Conservation (phyloP, 139 green algal genomes). For the Microglena sp. region DNA sequence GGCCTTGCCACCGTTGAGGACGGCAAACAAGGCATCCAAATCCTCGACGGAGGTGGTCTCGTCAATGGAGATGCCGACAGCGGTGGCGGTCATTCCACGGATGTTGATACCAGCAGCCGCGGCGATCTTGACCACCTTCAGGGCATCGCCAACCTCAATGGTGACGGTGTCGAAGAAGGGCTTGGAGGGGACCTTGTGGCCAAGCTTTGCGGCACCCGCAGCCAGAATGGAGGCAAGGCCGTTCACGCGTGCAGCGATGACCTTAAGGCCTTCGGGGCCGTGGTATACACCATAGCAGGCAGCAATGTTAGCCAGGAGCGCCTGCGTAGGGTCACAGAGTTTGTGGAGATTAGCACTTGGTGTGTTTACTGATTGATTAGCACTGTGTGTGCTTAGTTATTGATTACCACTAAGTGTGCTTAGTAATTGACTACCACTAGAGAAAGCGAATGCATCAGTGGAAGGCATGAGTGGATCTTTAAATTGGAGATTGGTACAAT, state of each 20-base stretch:
- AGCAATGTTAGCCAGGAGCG: conserved; percentile 97
- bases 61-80: conserved; percentile 77
- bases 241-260: conserved; percentile 80
- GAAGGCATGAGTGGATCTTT: too few relatives aligned
- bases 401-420: too few relatives aligned
- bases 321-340: conserved; percentile 37
- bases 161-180: conserved; percentile 96
- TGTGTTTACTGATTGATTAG: too few relatives aligned
- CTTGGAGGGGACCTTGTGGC: conserved; percentile 30
- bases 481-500: too few relatives aligned
- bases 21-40: conserved; percentile 74
- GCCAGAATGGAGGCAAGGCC: conserved; percentile 80
- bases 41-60: conserved; percentile 87
- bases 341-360: too few relatives aligned
- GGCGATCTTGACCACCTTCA: conserved; percentile 30
- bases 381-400: too few relatives aligned
- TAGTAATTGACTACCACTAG: too few relatives aligned
- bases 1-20: conserved; percentile 52
- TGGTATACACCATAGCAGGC: conserved; percentile 97
- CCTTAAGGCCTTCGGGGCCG: conserved; percentile 84
- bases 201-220: conserved; percentile 68
- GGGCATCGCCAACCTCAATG: conserved; percentile 39
- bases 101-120: conserved; percentile 68
- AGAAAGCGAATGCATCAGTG: too few relatives aligned
- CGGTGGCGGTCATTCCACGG: conserved; percentile 56